Conservation (phyloP, 768 basidiomycete species). For the Amanita polypyramis region DNA sequence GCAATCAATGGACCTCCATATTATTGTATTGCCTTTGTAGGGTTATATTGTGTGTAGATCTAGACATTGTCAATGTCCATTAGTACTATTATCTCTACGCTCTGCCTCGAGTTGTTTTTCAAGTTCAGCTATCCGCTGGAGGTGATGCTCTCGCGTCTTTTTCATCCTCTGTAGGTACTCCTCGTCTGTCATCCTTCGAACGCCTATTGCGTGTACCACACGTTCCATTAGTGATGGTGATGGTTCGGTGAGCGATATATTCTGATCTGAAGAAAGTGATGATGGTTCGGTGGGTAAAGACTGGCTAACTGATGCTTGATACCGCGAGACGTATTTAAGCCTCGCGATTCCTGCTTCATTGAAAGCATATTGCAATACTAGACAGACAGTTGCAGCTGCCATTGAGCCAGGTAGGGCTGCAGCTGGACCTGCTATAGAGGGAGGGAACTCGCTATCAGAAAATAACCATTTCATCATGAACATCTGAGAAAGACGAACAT, state of each 20-base stretch:
- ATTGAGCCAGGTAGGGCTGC: conserved; percentile 50
- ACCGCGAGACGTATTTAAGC: conserved; percentile 40
- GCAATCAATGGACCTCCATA: not conserved
- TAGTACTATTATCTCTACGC: conserved; percentile 21
- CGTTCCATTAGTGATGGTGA: conserved; percentile 23
- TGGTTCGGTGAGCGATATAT: not conserved
- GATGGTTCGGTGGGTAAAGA: conserved; percentile 8
- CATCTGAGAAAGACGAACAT: conserved; percentile 31
- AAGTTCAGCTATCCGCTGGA: conserved; percentile 48
- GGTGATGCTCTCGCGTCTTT: conserved; percentile 41
- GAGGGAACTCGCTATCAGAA: not conserved
- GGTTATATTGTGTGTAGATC: not conserved
- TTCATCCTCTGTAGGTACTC: conserved; percentile 57
- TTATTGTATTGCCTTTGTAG: not conserved
- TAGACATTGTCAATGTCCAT: conserved; percentile 10
- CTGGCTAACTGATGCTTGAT: conserved; percentile 13
- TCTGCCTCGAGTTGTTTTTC: conserved; percentile 24
- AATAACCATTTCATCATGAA: not conserved
- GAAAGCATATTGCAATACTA: conserved; percentile 52
- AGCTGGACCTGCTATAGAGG: conserved; percentile 44
- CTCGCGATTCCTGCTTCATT: conserved; percentile 61
- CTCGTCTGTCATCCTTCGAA: conserved; percentile 57
- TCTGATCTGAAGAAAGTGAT: conserved; percentile 5
- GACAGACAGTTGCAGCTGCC: conserved; percentile 48
- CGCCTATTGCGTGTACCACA: conserved; percentile 35